Conservation (phyloP, 1,284 basidiomycete genomes). For the Singerocomus rubriflavus region DNA sequence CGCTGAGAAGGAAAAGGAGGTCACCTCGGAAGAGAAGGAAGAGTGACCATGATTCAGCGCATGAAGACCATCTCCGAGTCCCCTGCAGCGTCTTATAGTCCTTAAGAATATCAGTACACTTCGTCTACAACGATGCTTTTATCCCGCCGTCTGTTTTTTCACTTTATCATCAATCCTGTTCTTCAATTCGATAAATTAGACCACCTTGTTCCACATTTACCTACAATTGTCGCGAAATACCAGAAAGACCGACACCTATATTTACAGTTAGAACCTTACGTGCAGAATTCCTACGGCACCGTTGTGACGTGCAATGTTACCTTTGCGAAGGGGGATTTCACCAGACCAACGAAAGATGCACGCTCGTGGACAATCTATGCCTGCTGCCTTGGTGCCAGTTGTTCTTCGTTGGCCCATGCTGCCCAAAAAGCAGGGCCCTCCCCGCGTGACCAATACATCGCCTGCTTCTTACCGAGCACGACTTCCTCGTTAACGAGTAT, state of each 20-base stretch:
- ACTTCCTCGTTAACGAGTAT: slow-evolving; percentile 58
- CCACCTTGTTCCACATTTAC: slow-evolving; percentile 26
- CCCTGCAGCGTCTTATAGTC: slow-evolving; percentile 6
- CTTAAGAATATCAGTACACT: slow-evolving; percentile 8
- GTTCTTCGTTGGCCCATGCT: slow-evolving; percentile 54
- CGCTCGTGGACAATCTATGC: slow-evolving; percentile 13
- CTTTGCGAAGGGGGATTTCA: not conserved
- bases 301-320: not conserved
- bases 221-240: slow-evolving; percentile 30
- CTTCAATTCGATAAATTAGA: slow-evolving; percentile 32
- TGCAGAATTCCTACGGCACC: not conserved
- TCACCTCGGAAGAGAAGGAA: slow-evolving; percentile 25
- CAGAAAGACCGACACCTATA: slow-evolving; percentile 12
- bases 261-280: not conserved
- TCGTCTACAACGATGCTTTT: slow-evolving; percentile 6
- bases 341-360: not conserved
- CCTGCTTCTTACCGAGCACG: slow-evolving; percentile 46
- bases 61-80: slow-evolving; percentile 1
- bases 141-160: slow-evolving; percentile 6
- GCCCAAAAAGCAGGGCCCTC: slow-evolving; percentile 53
- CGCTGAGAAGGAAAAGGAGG: slow-evolving; percentile 30
- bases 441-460: slow-evolving; percentile 60
- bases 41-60: slow-evolving; percentile 15
- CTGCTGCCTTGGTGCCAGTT: slow-evolving; percentile 7
- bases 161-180: slow-evolving; percentile 8